Percentiles rank a stretch among this genome's conserved stretches.
Conservation (phyloP, 805 yeast genomes). For the Maudiozyma bulderi region DNA sequence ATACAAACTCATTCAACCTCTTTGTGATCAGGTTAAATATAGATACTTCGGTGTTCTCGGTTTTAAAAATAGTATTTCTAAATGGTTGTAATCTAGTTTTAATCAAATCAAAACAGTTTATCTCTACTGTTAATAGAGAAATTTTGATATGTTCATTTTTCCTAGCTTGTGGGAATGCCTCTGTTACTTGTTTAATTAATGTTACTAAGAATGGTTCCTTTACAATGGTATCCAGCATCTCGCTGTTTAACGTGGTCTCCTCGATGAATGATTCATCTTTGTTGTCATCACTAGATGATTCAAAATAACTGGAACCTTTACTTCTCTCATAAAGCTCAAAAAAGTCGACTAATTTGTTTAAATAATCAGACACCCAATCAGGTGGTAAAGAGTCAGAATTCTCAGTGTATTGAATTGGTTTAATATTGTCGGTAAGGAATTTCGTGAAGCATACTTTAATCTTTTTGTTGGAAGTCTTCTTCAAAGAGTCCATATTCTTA, state of each 20-base stretch:
- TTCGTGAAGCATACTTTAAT: slow-evolving; percentile 12
- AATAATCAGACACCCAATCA: slow-evolving; percentile 67
- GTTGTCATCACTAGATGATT: slow-evolving; percentile 20
- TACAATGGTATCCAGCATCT: slow-evolving; percentile 35
- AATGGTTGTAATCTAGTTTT: slow-evolving; percentile 41
- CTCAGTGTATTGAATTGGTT: not conserved
- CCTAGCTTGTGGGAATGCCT: slow-evolving; percentile 24
- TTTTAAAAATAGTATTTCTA: slow-evolving; percentile 24
- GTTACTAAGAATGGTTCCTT: slow-evolving; percentile 31
- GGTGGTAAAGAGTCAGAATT: slow-evolving; percentile 59
- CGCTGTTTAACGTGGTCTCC: slow-evolving; percentile 25
- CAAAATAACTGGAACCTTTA: slow-evolving; percentile 2
- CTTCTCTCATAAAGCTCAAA: slow-evolving; percentile 43
- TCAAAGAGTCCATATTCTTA: slow-evolving; percentile 11
- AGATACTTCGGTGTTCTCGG: slow-evolving; percentile 19
- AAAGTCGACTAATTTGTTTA: slow-evolving; percentile 38
- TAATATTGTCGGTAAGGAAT: slow-evolving; percentile 23
- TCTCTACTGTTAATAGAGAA: slow-evolving; percentile 33
- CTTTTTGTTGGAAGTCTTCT: slow-evolving; percentile 14
- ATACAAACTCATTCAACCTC: slow-evolving; percentile 23
- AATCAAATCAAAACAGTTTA: slow-evolving; percentile 54
- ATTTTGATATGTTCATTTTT: slow-evolving; percentile 18
- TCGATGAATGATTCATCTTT: too few relatives aligned
- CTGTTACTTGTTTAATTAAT: slow-evolving; percentile 21
- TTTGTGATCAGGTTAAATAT: slow-evolving; percentile 22